Evolutionary conservation across 2,329 filamentous ascomycete genomes (phyloP), one percentile per base, ranked within the genome.

Genomic region (Colletotrichum nymphaeae): DNA sequence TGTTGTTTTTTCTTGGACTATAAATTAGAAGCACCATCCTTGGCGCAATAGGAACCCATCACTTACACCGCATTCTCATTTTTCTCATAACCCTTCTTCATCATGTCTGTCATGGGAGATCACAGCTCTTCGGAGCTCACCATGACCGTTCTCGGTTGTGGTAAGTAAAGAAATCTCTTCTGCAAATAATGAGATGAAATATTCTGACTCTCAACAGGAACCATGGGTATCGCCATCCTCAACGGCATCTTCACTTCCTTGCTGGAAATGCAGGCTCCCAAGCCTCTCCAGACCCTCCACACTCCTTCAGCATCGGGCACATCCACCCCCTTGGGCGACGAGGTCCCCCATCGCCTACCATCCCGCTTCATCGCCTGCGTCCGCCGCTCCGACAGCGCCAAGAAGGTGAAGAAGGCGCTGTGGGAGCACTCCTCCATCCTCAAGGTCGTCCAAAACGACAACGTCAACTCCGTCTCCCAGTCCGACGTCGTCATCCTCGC

Each of bases 141-240:
- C 76, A 88, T 97, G 85, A 90, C 94, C 74, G 90, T 97, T 75
- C 88, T 97, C 72, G 95, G 95, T 78, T 97, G 94, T 83, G 94
- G 94, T 93, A 88, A 80, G 90, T 35, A 53, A 26, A 35, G 32
- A 22, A 37, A 14, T 26, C 3, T 32, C 28, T 72, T 19, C 67
- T 24, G 14, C 52, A 49, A 12, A 35, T 4, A 8, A 57, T 8
- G 57, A 52, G 37, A 8, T 22, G 5, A 11, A 42, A 19, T 6
- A 19, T 37, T 62, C 72, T 78, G 56, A 78, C 65, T 7, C 3
- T 4, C 11, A 49, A 46, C 77, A 95, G 93, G 94, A 76, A 95
- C 92, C 66, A 94, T 97, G 91, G 95, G 95, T 72, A 94, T 94
- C 74, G 94, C 94, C 71, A 95, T 97, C 77, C 89, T 97, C 70